Conservation (phyloP, 805 yeast species). For the Myxozyma geophila region DNA sequence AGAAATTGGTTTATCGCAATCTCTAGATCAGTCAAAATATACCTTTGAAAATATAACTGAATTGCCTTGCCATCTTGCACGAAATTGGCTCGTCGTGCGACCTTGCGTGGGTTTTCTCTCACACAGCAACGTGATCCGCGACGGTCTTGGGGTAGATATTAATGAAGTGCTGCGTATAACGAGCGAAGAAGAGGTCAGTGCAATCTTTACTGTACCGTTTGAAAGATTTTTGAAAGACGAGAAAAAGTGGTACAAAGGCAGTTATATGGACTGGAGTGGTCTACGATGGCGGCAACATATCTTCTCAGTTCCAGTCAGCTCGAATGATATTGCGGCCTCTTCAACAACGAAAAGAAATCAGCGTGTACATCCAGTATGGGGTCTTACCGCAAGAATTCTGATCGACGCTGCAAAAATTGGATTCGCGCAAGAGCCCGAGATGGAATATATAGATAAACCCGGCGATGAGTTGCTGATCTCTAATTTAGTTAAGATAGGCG, state of each 20-base stretch:
- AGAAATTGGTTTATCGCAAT: slow-evolving; percentile 69
- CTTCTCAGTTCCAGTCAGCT: slow-evolving; percentile 37
- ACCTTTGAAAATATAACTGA: slow-evolving; percentile 62
- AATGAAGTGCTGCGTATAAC: slow-evolving; percentile 22
- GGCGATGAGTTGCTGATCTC: slow-evolving; percentile 36
- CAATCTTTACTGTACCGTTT: slow-evolving; percentile 36
- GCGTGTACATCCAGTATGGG: slow-evolving; percentile 47
- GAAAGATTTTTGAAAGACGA: slow-evolving; percentile 23
- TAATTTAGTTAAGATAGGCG: slow-evolving; percentile 23
- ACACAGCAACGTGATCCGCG: slow-evolving; percentile 12
- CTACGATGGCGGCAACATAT: slow-evolving; percentile 44
- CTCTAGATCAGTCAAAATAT: slow-evolving; percentile 53
- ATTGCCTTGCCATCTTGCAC: slow-evolving; percentile 78
- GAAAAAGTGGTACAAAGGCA: slow-evolving; percentile 39
- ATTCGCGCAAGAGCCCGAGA: slow-evolving; percentile 43
- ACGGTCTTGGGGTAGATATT: slow-evolving; percentile 19
- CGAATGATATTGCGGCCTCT: slow-evolving; percentile 10
- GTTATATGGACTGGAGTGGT: slow-evolving; percentile 45
- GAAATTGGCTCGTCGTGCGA: slow-evolving; percentile 80
- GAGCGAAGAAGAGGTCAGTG: slow-evolving; percentile 44
- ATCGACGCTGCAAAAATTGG: slow-evolving; percentile 48
- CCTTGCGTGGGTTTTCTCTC: slow-evolving; percentile 58
- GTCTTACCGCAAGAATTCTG: slow-evolving; percentile 50
- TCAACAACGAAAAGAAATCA: background rate
- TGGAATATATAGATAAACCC: slow-evolving; percentile 37